These are phyloP conservation scores for Pseudogymnoascus sp. DNA, from an alignment of 2,329 filamentous ascomycete species.

Conservation along the genomic window DNA sequence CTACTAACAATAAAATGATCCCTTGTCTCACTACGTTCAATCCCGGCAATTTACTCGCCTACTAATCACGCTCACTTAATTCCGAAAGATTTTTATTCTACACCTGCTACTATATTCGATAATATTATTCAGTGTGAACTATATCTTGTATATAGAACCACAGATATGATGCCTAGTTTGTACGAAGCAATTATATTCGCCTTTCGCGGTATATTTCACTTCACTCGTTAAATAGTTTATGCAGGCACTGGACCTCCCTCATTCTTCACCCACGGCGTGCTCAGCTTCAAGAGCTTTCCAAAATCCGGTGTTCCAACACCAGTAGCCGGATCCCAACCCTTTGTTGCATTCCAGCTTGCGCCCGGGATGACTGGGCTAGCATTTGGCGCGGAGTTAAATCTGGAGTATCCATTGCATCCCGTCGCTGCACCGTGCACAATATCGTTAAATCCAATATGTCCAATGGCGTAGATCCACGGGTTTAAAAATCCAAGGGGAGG, in stretches of 20 bases:
- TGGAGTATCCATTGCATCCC: constrained; percentile 28
- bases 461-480: constrained; percentile 50
- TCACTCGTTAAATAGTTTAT: neutral
- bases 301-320: constrained; percentile 36
- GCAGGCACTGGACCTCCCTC: constrained; percentile 13
- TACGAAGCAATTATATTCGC: neutral
- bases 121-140: neutral
- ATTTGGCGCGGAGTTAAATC: constrained; percentile 19
- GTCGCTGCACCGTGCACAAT: constrained; percentile 31
- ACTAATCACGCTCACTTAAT: neutral
- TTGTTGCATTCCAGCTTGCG: constrained; percentile 36
- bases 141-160: neutral
- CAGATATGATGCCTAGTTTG: neutral
- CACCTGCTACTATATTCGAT: neutral
- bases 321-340: constrained; percentile 41
- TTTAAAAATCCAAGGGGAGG: constrained; percentile 51
- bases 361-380: constrained; percentile 25
- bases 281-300: constrained; percentile 22
- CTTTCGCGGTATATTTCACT: neutral
- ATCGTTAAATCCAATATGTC: constrained; percentile 43
- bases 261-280: constrained; percentile 19
- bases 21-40: neutral
- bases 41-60: neutral
- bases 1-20: neutral
- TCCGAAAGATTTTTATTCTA: neutral